Evolutionary conservation across 164 flowering plant species (phyloP), one percentile per base, ranked within the genome.

Genomic region (Chloranthus sessilifolius): DNA sequence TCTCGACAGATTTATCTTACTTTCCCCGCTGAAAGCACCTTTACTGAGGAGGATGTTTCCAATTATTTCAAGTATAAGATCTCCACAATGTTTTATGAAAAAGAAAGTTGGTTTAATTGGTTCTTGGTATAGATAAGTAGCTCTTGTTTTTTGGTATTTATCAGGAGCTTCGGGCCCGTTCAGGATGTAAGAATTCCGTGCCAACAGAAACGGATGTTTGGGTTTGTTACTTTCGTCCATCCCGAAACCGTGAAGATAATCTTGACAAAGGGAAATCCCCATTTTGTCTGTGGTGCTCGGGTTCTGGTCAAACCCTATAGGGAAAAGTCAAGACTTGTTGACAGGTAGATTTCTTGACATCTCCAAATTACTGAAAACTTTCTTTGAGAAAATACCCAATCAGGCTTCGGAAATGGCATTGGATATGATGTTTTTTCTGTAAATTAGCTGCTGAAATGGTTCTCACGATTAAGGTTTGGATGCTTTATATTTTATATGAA

Each of bases 161-260:
- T 54, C 46, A 91, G 98, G 64, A 75, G 60, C 20, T 89, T 59
- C 62, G 99, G 99, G 14, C 74, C 69, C 0, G 99, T 94, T 65
- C 81, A 86, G 71, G 99, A 94, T 81, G 99, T 94, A 15, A 81
- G 99, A 65, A 86, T 94, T 59, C 99, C 99, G 5, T 79, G 79
- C 70, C 98, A 85, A 54, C 86, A 83, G 69, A 83, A 80, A 45
- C 50, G 95, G 48, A 86, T 86, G 95, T 92, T 86, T 53, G 99
- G 99, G 5, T 94, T 89, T 55, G 96, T 94, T 4, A 85, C 96
- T n/a, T 89, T 89, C 62, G 60, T 36, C 19, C 65, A 74, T 62
- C 52, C 92, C 0, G 95, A 88, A 19, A 89, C 97, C 1, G 97
- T 78, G 50, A 77, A 72, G 56, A 50, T 61, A 20, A 70, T 89